Percentiles rank a stretch among this genome's conserved stretches.
phyloP scores from a whole-genome alignment of 148 eudicot genomes.

The Dysphania ambrosioides region DNA sequence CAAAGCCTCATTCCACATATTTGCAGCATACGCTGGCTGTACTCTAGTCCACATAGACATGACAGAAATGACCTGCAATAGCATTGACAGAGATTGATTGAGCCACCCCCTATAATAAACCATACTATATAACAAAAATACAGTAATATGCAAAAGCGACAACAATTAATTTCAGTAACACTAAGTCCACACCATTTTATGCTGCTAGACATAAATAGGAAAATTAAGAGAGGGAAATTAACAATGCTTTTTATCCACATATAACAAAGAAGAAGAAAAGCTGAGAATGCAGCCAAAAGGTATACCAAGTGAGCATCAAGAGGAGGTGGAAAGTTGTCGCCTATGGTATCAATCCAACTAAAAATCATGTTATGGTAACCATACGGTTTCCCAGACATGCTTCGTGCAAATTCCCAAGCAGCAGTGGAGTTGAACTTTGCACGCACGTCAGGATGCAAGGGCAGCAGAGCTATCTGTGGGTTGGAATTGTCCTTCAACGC shows the following conservation, averaged over 20 bases:
- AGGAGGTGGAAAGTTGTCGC: slow-evolving; percentile 95
- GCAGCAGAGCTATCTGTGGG: slow-evolving; percentile 89
- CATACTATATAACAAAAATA: neutral
- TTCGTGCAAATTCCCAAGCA: slow-evolving; percentile 95
- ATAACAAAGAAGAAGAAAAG: neutral
- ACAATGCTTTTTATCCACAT: neutral
- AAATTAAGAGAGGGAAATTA: neutral
- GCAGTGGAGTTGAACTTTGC: slow-evolving; percentile 76
- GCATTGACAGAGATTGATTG: neutral
- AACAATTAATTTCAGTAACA: neutral
- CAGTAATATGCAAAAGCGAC: neutral
- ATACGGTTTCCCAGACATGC: slow-evolving; percentile 98
- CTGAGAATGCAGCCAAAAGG: neutral
- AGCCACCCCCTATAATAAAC: neutral
- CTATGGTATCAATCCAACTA: slow-evolving; percentile 97
- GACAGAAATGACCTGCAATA: slow-evolving; percentile 87
- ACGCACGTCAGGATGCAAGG: slow-evolving; percentile 88
- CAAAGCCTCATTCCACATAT: slow-evolving; percentile 99
- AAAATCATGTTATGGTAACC: slow-evolving; percentile 99
- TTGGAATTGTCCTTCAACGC: slow-evolving; percentile 78
- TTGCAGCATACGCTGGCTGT: slow-evolving; percentile 98
- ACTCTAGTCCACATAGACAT: slow-evolving; percentile 99
- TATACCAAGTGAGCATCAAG: slow-evolving; percentile 99
- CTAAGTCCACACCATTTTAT: neutral
- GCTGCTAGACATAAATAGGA: neutral